These are phyloP conservation scores for Geotrichum europaeum DNA, from an alignment of 1,139 yeast genomes.

Conservation along the genomic window DNA sequence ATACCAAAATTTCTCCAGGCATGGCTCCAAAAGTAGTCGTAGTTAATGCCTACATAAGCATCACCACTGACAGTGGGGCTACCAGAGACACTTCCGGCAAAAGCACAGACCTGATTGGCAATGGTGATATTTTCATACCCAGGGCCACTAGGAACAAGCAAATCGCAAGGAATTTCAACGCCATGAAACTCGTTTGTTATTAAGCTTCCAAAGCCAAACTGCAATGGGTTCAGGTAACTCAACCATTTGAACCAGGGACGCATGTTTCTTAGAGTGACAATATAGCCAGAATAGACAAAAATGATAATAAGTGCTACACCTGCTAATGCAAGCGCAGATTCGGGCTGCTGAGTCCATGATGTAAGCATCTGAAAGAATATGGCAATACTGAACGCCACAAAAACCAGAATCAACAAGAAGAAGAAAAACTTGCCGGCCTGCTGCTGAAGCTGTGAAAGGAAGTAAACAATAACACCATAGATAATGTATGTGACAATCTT, in stretches of 20 bases:
- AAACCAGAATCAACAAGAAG: conserved; percentile 45
- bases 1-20: conserved; percentile 67
- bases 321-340: conserved; percentile 60
- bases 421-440: conserved; percentile 60
- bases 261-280: conserved; percentile 52
- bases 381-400: conserved; percentile 47
- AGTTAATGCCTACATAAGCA: conserved; percentile 38
- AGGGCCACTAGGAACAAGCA: conserved; percentile 46
- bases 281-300: conserved; percentile 55
- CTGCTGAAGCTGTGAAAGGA: conserved; percentile 51
- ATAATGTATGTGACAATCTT: conserved; percentile 43
- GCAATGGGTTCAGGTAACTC: conserved; percentile 51
- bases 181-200: conserved; percentile 55
- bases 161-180: conserved; percentile 44
- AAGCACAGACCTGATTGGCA: conserved; percentile 44
- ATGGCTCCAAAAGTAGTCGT: conserved; percentile 44
- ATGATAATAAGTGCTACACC: conserved; percentile 49
- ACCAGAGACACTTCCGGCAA: conserved; percentile 46
- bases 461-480: conserved; percentile 48
- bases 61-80: conserved; percentile 45
- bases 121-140: conserved; percentile 41
- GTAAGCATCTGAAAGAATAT: conserved; percentile 59
- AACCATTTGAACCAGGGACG: conserved; percentile 64
- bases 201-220: conserved; percentile 51
- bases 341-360: conserved; percentile 47